These are phyloP conservation scores for Mortierella sp. DNA, from an alignment of 371 early-diverging fungal species.

Conservation along the genomic window DNA sequence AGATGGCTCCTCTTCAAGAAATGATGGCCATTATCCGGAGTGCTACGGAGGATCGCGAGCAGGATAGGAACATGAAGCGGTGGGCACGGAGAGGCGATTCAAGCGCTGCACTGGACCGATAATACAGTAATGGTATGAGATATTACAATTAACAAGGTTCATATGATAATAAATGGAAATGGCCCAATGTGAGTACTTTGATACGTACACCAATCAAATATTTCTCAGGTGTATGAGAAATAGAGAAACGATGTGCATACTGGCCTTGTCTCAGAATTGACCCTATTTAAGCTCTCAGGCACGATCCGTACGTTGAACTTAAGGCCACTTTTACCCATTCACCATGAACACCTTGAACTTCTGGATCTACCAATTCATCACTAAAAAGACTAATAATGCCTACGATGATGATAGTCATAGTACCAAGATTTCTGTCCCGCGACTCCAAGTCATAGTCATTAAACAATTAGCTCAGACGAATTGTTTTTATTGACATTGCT, in stretches of 20 bases:
- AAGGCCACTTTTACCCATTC: background rate
- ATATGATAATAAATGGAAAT: background rate
- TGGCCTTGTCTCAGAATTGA: constrained; percentile 1
- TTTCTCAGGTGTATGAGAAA: constrained; percentile 4
- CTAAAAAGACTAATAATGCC: too few species aligned
- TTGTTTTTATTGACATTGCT: too few species aligned
- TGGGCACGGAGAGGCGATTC: too few species aligned
- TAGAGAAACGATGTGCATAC: background rate
- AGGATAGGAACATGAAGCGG: background rate
- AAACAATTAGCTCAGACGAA: too few species aligned
- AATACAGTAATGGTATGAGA: constrained; percentile 6
- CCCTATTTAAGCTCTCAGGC: background rate
- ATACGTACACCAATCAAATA: constrained; percentile 1
- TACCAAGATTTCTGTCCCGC: too few species aligned
- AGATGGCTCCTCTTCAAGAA: constrained; percentile 19
- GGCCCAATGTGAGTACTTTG: background rate
- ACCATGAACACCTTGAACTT: too few species aligned
- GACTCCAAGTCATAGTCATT: too few species aligned
- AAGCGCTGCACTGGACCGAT: too few species aligned
- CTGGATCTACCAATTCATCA: too few species aligned
- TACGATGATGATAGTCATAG: too few species aligned
- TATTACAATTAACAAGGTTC: constrained; percentile 6
- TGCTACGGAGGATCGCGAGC: constrained; percentile 12
- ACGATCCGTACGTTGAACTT: background rate
- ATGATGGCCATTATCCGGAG: constrained; percentile 27